Conservation (phyloP, 345 rosid species). For the Cardamine resedifolia region DNA sequence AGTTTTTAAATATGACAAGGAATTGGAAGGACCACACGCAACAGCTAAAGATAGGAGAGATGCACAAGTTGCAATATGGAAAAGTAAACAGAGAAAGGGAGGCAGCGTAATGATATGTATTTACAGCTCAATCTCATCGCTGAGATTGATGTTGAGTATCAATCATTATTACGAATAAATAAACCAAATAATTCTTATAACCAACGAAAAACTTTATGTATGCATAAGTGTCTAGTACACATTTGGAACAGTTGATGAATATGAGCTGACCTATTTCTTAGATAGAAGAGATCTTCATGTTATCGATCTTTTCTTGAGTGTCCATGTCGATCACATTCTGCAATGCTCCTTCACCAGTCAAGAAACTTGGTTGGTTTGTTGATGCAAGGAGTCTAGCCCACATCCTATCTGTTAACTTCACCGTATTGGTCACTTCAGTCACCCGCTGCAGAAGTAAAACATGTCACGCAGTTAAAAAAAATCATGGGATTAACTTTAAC, state of each 20-base stretch:
- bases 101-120: slow-evolving; percentile 8
- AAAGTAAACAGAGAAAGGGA: slow-evolving; percentile 5
- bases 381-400: slow-evolving; percentile 98
- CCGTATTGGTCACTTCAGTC: slow-evolving; percentile 69
- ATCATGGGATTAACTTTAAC: slow-evolving; percentile 7
- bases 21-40: slow-evolving; percentile 36
- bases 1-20: slow-evolving; percentile 27
- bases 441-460: slow-evolving; percentile 62
- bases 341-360: slow-evolving; percentile 43
- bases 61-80: slow-evolving; percentile 34
- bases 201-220: background rate
- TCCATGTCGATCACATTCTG: slow-evolving; percentile 41
- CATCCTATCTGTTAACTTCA: slow-evolving; percentile 88
- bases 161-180: slow-evolving; percentile 39
- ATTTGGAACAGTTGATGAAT: slow-evolving; percentile 13
- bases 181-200: slow-evolving; percentile 26
- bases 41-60: slow-evolving; percentile 4
- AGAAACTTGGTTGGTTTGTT: slow-evolving; percentile 88
- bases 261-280: slow-evolving; percentile 35
- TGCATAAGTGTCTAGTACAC: background rate
- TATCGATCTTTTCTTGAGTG: slow-evolving; percentile 42
- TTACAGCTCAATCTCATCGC: slow-evolving; percentile 2
- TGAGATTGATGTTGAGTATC: slow-evolving; percentile 4
- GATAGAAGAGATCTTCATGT: slow-evolving; percentile 41
- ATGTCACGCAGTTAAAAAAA: slow-evolving; percentile 6